Conservation (phyloP, 1,284 basidiomycete genomes). For the Wallemia mellicola region DNA sequence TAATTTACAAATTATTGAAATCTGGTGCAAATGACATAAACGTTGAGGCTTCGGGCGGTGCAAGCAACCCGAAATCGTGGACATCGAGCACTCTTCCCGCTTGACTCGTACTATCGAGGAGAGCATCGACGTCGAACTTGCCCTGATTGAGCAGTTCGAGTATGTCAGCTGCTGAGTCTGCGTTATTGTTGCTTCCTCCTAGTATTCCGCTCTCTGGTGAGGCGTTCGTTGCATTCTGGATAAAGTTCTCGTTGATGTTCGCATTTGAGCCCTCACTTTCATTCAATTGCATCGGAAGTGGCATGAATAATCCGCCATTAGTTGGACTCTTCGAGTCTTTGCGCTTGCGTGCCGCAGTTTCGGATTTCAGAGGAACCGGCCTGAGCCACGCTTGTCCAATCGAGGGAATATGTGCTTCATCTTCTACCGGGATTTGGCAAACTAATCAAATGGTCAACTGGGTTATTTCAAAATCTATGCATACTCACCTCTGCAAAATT, state of each 20-base stretch:
- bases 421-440: not conserved
- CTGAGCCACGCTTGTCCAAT: not conserved
- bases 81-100: not conserved
- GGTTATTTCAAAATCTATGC: no score
- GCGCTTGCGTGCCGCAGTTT: not conserved
- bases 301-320: not conserved
- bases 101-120: not conserved
- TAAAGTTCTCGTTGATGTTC: no score
- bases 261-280: no score
- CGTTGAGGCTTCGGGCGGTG: no score
- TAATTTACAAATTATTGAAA: no score
- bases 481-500: not conserved
- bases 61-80: not conserved
- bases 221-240: no score
- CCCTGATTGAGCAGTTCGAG: not conserved
- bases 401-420: not conserved
- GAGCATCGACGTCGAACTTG: not conserved
- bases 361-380: no score
- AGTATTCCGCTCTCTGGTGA: no score
- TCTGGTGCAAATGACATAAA: no score
- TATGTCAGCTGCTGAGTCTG: not conserved
- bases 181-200: no score
- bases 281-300: not conserved
- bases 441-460: no score
- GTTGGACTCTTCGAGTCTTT: not conserved